Conservation (phyloP, 106 monocot genomes). For the Dendrobium catenatum region DNA sequence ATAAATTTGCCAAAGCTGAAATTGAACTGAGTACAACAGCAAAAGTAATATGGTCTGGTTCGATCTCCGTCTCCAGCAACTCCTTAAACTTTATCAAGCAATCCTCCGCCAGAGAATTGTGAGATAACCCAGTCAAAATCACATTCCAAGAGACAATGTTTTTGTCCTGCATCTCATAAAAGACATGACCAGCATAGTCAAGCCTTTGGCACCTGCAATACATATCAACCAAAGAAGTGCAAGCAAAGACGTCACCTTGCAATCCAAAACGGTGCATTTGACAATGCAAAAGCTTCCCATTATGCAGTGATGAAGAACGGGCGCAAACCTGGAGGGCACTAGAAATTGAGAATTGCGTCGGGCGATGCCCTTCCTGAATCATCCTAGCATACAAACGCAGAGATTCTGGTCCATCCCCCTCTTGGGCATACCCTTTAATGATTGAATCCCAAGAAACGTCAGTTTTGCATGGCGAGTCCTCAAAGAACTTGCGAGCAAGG, state of each 20-base stretch:
- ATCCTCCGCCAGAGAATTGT: neutral
- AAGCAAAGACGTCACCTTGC: constrained; percentile 1
- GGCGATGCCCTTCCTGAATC: neutral
- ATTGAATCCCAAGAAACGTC: neutral
- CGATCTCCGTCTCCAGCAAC: neutral
- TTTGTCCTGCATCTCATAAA: neutral
- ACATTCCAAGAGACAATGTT: neutral
- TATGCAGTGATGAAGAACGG: neutral
- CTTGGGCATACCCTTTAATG: neutral
- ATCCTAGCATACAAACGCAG: neutral
- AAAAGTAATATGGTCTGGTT: neutral
- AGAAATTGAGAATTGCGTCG: neutral
- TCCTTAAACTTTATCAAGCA: neutral
- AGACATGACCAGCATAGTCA: neutral
- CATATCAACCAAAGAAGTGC: constrained; percentile 5
- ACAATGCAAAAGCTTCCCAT: constrained; percentile 1
- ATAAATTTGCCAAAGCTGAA: neutral
- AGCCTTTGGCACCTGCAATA: constrained; percentile 3
- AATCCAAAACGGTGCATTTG: neutral
- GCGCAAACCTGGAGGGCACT: constrained; percentile 1
- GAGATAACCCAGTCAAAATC: neutral
- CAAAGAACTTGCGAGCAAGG: neutral
- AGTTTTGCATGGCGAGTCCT: neutral
- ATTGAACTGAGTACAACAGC: neutral
- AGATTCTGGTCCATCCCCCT: neutral